These are phyloP conservation scores for Verticillium nubilum DNA, from an alignment of 2,329 filamentous ascomycete genomes.

Conservation along the genomic window DNA sequence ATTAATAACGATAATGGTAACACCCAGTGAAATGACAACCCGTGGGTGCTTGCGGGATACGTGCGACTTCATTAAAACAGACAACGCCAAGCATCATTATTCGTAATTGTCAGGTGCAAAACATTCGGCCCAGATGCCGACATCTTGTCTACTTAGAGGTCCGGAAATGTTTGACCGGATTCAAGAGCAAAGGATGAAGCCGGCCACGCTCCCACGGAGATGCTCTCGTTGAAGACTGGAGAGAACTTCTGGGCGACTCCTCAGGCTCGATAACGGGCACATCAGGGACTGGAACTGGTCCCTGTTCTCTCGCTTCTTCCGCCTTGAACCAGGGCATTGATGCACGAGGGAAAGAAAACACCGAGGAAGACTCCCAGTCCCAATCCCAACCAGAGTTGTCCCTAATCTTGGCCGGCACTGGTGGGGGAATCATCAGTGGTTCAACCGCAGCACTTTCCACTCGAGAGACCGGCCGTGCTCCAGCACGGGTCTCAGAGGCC, in stretches of 20 bases:
- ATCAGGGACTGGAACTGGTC: conserved; percentile 7
- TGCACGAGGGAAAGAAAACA: neutral
- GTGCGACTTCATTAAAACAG: too few species aligned
- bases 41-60: too few species aligned
- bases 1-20: too few species aligned
- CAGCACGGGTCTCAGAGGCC: neutral
- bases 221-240: neutral
- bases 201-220: neutral
- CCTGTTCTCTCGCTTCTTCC: conserved; percentile 1
- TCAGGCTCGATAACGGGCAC: conserved; percentile 4
- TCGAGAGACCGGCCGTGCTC: neutral
- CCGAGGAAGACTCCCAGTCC: neutral
- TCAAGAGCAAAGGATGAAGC: neutral
- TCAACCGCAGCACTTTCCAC: neutral
- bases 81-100: too few species aligned
- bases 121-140: too few species aligned
- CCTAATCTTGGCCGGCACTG: neutral
- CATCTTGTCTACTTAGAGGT: neutral
- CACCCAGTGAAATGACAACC: too few species aligned
- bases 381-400: neutral
- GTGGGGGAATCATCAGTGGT: neutral
- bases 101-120: too few species aligned
- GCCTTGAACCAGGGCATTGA: neutral
- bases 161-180: neutral
- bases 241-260: neutral